Conservation (phyloP, 306 rosid species). For the Citrullus mucosospermus region DNA sequence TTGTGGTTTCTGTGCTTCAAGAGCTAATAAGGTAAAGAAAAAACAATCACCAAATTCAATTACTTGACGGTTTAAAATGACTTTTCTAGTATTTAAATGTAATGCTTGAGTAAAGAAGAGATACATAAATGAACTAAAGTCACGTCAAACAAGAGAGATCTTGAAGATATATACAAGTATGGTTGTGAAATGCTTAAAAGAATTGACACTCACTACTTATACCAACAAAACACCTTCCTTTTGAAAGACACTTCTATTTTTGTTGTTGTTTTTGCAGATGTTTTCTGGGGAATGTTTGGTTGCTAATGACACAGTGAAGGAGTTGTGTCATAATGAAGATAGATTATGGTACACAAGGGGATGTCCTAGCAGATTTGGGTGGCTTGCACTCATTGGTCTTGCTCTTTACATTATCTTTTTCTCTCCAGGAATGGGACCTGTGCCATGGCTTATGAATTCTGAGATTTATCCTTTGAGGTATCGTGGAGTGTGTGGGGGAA, state of each 20-base stretch:
- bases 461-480: constrained; percentile 68
- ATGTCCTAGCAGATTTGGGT: constrained; percentile 57
- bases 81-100: too few relatives aligned
- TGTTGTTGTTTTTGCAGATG: constrained; percentile 26
- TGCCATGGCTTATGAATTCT: constrained; percentile 70
- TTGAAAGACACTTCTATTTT: too few relatives aligned
- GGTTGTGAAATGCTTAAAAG: too few relatives aligned
- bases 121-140: too few relatives aligned
- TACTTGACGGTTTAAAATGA: too few relatives aligned
- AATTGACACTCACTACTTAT: too few relatives aligned
- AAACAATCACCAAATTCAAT: background rate
- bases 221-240: too few relatives aligned
- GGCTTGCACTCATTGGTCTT: constrained; percentile 43
- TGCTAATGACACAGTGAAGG: constrained; percentile 21
- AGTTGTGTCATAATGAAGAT: constrained; percentile 16
- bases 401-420: constrained; percentile 56
- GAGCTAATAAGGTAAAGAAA: constrained; percentile 25
- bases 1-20: constrained; percentile 50
- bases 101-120: too few relatives aligned
- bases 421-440: constrained; percentile 72
- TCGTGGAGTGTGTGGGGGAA: constrained; percentile 67
- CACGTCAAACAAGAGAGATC: too few relatives aligned
- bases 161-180: too few relatives aligned
- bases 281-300: constrained; percentile 56
- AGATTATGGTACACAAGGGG: constrained; percentile 60